A percentile compares a stretch with the other conserved stretches of the same genome.
Conservation (phyloP, 1,284 basidiomycete genomes). For the Ceratobasidium sp. region DNA sequence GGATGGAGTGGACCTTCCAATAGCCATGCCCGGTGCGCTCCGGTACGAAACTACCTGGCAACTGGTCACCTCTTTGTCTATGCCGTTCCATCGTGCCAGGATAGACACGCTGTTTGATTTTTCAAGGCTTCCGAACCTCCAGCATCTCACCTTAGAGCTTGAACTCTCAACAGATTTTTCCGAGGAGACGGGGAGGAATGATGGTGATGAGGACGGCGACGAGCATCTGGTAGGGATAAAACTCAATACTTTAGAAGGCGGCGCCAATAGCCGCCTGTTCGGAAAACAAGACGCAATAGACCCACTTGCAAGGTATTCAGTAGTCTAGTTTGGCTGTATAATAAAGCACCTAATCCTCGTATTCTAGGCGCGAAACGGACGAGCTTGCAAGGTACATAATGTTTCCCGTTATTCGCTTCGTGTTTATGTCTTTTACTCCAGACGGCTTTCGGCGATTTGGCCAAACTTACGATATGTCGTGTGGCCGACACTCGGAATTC, state of each 20-base stretch:
- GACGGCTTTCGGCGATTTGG: neutral
- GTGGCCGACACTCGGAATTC: neutral
- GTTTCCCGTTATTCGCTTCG: slow-evolving; percentile 47
- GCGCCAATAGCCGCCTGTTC: neutral
- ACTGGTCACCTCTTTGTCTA: no score
- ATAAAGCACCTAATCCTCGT: no score
- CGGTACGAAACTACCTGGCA: no score
- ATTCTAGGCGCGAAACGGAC: slow-evolving; percentile 10
- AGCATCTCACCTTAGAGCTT: no score
- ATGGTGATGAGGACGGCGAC: no score
- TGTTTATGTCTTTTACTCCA: neutral
- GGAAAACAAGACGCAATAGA: neutral
- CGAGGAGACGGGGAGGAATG: no score
- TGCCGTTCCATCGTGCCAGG: no score
- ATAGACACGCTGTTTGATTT: no score
- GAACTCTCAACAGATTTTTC: no score
- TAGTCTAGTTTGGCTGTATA: no score
- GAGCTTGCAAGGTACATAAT: slow-evolving; percentile 54
- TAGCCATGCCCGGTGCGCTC: no score
- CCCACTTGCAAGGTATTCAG: neutral
- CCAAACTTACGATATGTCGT: neutral
- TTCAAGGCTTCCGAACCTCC: no score
- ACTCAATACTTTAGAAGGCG: neutral
- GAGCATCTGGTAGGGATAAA: neutral
- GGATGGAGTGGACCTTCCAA: slow-evolving; percentile 56